Evolutionary conservation across 768 basidiomycete genomes (phyloP), one percentile per base, ranked within the genome.

Genomic region (Lactarius quietus): DNA sequence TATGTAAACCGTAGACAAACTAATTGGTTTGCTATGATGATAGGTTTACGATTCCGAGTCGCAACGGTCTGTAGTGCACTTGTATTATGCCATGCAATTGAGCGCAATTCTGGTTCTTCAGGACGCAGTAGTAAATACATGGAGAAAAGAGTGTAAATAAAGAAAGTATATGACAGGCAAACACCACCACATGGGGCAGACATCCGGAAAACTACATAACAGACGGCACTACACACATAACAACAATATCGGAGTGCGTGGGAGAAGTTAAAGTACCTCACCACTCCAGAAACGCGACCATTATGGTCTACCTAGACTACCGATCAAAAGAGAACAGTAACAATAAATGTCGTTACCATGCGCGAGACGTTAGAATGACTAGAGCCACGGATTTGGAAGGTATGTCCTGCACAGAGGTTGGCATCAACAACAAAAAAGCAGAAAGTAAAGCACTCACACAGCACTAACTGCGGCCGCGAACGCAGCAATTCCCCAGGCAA

Each of bases 381-480:
- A 87, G 72, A 89, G 83, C 69, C 68, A 69, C 14, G 88, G 77
- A 74, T 79, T 85, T n/a, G 88, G 88, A 33, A 88, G 71, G 70
- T 84, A 82, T 28, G 85, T 80, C 67, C 84, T 86, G 70, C 14
- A 68, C 23, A 56, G 20, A 56, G 38, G 41, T 59, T 48, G 36
- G 51, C 18, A 59, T 69, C 51, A 29, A 15, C 53, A n/a, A 43
- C 41, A 3, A 41, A 45, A 17, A 7, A 36, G n/a, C n/a, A 64
- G 41, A 59, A 56, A 33, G 18, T 65, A 54, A n/a, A 63, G 36
- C 3, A 86, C 89, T 78, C 71, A 93, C 91, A 89, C 83, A 67
- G 91, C 92, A 57, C 90, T 84, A 74, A 90, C 78, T 33, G 92
- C 92, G 57, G 93, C 79, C 41, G 90, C 91, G 76, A 96, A 95